Conservation (phyloP, 208 protist genomes). For the Strigomonas culicis region DNA sequence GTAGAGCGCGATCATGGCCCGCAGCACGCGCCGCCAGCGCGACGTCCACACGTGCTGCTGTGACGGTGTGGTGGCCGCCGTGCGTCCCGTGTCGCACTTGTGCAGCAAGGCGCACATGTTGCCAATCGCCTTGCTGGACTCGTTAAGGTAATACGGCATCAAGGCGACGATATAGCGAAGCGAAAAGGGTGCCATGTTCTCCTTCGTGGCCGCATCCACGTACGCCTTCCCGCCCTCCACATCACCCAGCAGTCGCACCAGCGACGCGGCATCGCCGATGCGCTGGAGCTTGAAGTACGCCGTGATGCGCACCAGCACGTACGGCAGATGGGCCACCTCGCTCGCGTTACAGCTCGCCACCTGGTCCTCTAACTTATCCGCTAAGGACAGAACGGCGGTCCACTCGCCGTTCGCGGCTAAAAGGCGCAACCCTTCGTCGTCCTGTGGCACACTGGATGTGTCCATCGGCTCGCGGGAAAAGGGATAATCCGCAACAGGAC, state of each 20-base stretch:
- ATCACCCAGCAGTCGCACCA: slow-evolving; percentile 64
- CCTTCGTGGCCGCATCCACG: slow-evolving; percentile 34
- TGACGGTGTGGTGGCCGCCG: slow-evolving; percentile 5
- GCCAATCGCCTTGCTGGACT: slow-evolving; percentile 45
- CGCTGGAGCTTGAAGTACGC: slow-evolving; percentile 68
- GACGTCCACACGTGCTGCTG: slow-evolving; percentile 25
- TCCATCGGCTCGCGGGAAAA: slow-evolving; percentile 11
- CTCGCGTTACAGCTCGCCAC: slow-evolving; percentile 14
- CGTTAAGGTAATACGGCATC: slow-evolving; percentile 60
- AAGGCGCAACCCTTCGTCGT: slow-evolving; percentile 47
- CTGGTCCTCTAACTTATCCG: slow-evolving; percentile 48
- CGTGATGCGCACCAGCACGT: slow-evolving; percentile 69
- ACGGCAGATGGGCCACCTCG: slow-evolving; percentile 33
- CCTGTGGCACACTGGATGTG: slow-evolving; percentile 35
- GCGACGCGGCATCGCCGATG: slow-evolving; percentile 41
- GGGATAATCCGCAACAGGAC: slow-evolving; percentile 8
- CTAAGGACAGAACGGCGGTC: slow-evolving; percentile 52
- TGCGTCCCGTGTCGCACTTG: slow-evolving; percentile 21
- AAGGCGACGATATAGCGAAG: slow-evolving; percentile 63
- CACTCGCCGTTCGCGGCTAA: slow-evolving; percentile 68
- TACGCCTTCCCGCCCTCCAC: slow-evolving; percentile 53
- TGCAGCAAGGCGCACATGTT: slow-evolving; percentile 51
- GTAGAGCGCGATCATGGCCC: slow-evolving; percentile 57
- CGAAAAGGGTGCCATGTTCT: slow-evolving; percentile 80
- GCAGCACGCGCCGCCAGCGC: slow-evolving; percentile 43